Base-by-base conservation (phyloP, 495 filamentous ascomycete genomes). In the Xylaria intraflava region DNA sequence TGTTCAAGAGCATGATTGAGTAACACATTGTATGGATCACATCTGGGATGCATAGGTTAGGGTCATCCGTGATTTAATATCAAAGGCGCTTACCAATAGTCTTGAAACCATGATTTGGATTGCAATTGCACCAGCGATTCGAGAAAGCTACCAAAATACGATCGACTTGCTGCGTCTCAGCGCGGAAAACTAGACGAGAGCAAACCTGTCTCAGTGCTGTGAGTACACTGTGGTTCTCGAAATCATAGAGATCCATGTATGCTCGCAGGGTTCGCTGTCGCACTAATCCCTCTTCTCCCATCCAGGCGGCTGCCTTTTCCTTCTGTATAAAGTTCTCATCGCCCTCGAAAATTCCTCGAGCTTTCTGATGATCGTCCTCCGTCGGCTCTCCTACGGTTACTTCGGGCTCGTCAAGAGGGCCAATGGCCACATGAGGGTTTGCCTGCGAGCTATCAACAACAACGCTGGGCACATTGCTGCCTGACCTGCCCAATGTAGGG, bases 1-100 rank as follows among this genome's bases (percentile, higher is more conserved):
- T 97, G 62, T 99, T 99, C 48, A 99, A 77, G 26, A 99, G 76
- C 48, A 99, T 83, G 47, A 99, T 77, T 3, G 93, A 97, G 68
- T 96, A 99, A 65, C 88, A 92, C 55, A 99, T 92, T 8, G 94
- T 97, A 63, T 97, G 91, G 11, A 99, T 90, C 45, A 99, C 86
- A 69, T 97, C 92, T 89, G 51, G 6, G 19, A 46, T 0, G 36
- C 19, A 49, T 44, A 47, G 5, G 23, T 51, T 60, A 57, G 68
- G 51, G 44, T 54, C 23, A 22, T 31, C 6, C n/a, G 29, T 23
- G 14, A 7, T 8, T 12, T 16, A 1, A 7, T 30, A 1, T 16
- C 22, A 19, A 22, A 10, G 23, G 40, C 23, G 64, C 83, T 69
- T 78, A 94, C 89, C 90, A 53, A 73, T 78, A 40, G 83, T 82